Percentiles rank a stretch among this genome's conserved stretches.
Conservation (phyloP, 805 yeast species). For the Starmera amethionina region DNA sequence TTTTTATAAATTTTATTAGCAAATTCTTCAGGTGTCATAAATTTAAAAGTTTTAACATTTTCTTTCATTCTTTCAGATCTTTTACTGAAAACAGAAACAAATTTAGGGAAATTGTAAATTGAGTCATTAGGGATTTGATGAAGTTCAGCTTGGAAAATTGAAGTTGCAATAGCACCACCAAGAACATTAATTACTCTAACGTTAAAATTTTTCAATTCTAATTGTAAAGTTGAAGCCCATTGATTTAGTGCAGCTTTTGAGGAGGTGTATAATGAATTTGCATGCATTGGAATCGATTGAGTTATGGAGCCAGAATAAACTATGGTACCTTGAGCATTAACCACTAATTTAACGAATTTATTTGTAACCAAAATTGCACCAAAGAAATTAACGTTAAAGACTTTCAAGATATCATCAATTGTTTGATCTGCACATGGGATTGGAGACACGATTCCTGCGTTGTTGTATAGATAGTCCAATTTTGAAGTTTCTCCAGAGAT, state of each 20-base stretch:
- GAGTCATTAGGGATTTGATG: constrained; percentile 8
- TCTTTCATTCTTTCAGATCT: too few species aligned
- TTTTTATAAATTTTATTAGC: too few species aligned
- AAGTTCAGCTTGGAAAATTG: constrained; percentile 14
- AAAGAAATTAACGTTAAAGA: constrained; percentile 27
- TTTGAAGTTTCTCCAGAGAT: constrained; percentile 19
- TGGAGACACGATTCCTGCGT: constrained; percentile 25
- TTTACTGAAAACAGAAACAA: too few species aligned
- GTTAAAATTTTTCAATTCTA: constrained; percentile 30
- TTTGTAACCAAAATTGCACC: constrained; percentile 30
- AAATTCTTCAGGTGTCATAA: not conserved
- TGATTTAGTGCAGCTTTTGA: constrained; percentile 34
- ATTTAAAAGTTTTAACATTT: too few species aligned
- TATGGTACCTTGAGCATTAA: constrained; percentile 28
- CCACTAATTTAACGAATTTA: constrained; percentile 24
- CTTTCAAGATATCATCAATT: constrained; percentile 16
- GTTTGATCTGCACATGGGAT: constrained; percentile 25
- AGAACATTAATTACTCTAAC: constrained; percentile 31
- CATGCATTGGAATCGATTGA: constrained; percentile 26
- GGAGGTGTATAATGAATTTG: constrained; percentile 26
- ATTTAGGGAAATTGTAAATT: constrained; percentile 13
- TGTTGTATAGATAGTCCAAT: constrained; percentile 31
- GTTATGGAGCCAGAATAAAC: constrained; percentile 32
- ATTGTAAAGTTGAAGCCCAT: constrained; percentile 26
- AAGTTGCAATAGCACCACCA: constrained; percentile 33